Percentiles rank a stretch among this genome's conserved stretches.
Evolutionary conservation across 768 basidiomycete genomes (phyloP).

Genomic region (Leccinum barrowsii): DNA sequence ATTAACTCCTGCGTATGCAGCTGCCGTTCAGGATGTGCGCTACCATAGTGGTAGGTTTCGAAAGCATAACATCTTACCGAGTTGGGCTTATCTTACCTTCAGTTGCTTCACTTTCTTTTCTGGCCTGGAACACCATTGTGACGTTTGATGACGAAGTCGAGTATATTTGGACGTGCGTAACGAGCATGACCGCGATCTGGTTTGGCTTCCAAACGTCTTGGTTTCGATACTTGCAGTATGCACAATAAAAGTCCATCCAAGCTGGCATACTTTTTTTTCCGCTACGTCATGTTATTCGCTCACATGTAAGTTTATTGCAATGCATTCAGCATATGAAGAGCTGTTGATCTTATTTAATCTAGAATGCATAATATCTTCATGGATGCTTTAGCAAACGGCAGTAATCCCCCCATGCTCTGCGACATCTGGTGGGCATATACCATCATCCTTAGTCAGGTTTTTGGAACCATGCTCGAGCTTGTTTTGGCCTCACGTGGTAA

Average conservation of each 20-base stretch:
- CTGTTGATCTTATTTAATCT: not conserved
- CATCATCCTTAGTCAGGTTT: not conserved
- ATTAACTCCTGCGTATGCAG: not conserved
- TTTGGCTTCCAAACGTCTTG: not conserved
- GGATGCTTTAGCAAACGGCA: constrained; percentile 5
- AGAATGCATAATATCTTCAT: constrained; percentile 18
- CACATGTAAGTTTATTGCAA: constrained; percentile 18
- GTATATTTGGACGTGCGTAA: constrained; percentile 16
- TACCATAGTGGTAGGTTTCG: not conserved
- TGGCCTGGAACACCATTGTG: constrained; percentile 14
- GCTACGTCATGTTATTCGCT: constrained; percentile 18
- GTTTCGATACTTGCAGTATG: constrained; percentile 19
- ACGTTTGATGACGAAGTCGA: constrained; percentile 18
- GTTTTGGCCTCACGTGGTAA: constrained; percentile 18
- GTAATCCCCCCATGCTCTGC: constrained; percentile 8
- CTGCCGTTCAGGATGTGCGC: not conserved
- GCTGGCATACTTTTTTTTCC: constrained; percentile 29
- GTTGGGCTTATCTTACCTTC: not conserved
- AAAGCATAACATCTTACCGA: not conserved
- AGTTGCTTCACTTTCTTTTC: constrained; percentile 14
- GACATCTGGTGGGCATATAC: constrained; percentile 12
- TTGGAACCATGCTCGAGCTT: constrained; percentile 14
- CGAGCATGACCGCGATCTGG: not conserved
- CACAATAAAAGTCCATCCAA: constrained; percentile 20
- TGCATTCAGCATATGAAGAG: not conserved